Evolutionary conservation across 2,329 filamentous ascomycete species (phyloP), one percentile per base, ranked within the genome.

Genomic region (Trichoderma cornu-damae): DNA sequence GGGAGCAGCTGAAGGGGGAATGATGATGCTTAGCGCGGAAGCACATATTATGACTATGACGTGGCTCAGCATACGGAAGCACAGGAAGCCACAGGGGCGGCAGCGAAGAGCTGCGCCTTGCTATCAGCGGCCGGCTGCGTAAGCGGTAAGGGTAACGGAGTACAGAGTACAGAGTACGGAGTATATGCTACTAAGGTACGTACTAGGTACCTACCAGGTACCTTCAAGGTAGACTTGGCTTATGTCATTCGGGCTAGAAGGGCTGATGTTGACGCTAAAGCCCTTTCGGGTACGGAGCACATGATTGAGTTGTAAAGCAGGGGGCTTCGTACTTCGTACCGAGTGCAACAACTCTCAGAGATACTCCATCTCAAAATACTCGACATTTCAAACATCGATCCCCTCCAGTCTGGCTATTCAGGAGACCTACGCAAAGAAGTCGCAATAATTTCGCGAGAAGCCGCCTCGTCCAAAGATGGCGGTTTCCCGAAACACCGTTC

Each of bases 401-500:
- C 5, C 34, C 22, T n/a, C n/a, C 28, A 24, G 16, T 38, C 20
- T 16, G 20, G 16, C 20, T 7, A n/a, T 4, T 8, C 14, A 12
- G 28, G n/a, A 20, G 44, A 8, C 22, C 14, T 9, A 28, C 42
- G 22, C 26, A n/a, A 43, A 14, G n/a, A 11, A 3, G n/a, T n/a
- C n/a, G n/a, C n/a, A n/a, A n/a, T n/a, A n/a, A 28, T 47, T 24
- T 30, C 32, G 16, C 32, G 37, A 30, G 42, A 47, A 38, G 16
- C 42, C 32, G 12, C 42, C 12, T 55, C 42, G 11, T n/a, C 42
- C 52, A 52, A n/a, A 60, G 59, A 60, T 55, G 52, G 95, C 96
- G 89, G 81, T 87, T 64, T 79, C 82, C 63, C 84, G 83, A 70
- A 82, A 83, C 35, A 70, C 90, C 56, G 83, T 97, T 60, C 91